Evolutionary conservation across 2,329 filamentous ascomycete species (phyloP).

Genomic region (Aureobasidium vineae): DNA sequence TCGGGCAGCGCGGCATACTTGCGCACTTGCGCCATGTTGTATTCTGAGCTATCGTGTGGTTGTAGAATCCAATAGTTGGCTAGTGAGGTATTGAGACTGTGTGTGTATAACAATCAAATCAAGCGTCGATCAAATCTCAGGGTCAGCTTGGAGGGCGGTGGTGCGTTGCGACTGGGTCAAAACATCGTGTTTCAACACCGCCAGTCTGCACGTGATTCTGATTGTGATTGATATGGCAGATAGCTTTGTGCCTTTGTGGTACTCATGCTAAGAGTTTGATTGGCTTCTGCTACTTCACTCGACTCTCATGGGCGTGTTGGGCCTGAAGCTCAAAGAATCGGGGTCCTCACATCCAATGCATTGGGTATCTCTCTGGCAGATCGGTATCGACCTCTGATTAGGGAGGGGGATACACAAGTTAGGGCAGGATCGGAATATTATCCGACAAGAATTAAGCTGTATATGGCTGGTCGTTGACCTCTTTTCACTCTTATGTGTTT

Average conservation of each 20-base stretch:
- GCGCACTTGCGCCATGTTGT: constrained; percentile 28
- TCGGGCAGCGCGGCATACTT: constrained; percentile 30
- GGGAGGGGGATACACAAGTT: not conserved
- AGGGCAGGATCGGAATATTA: not conserved
- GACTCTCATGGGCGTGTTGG: not conserved
- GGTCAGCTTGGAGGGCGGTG: not conserved
- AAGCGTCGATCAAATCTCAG: not conserved
- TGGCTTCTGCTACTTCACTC: not conserved
- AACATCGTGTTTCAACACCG: constrained; percentile 7
- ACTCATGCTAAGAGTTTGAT: not conserved
- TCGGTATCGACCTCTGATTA: not conserved
- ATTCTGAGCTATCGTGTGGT: not conserved
- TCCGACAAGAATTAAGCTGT: not conserved
- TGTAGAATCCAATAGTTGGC: not conserved
- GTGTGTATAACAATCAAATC: not conserved
- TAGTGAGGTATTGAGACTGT: not conserved
- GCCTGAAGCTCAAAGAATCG: not conserved
- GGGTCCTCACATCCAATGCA: not conserved
- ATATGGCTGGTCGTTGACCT: not conserved
- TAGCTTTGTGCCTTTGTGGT: too few relatives aligned
- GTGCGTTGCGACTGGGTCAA: not conserved
- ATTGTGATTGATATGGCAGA: too few relatives aligned
- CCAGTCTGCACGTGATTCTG: not conserved
- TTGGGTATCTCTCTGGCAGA: not conserved
- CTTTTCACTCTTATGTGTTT: not conserved